Evolutionary conservation across 352 stramenopile genomes (phyloP).

Genomic region (Globisporangium solare): DNA sequence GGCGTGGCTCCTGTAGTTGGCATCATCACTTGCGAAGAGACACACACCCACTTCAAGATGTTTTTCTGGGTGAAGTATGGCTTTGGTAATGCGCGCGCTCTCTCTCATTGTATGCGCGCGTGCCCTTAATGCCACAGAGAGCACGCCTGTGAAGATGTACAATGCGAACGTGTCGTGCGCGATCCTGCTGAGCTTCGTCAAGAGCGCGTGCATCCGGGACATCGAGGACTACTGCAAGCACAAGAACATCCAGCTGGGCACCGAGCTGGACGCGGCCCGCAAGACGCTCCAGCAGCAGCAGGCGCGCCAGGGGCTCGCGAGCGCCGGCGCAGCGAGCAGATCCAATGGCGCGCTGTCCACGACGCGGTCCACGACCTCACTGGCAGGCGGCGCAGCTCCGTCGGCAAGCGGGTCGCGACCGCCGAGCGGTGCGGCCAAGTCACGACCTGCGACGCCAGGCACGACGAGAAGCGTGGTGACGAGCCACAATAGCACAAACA

Average conservation of each 20-base stretch:
- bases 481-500: background rate
- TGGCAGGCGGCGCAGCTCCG: conserved; percentile 1
- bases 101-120: background rate
- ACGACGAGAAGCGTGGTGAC: background rate
- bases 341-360: background rate
- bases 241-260: conserved; percentile 64
- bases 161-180: conserved; percentile 70
- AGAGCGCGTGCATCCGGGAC: conserved; percentile 55
- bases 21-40: background rate
- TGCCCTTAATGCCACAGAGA: conserved; percentile 21
- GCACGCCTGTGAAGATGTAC: conserved; percentile 64
- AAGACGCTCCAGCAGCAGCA: conserved; percentile 18
- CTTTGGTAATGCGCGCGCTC: conserved; percentile 39
- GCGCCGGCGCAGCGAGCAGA: conserved; percentile 7
- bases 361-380: conserved; percentile 12
- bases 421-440: conserved; percentile 9
- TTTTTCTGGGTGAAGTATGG: conserved; percentile 84
- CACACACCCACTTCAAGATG: conserved; percentile 15
- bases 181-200: conserved; percentile 68
- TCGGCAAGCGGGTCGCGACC: conserved; percentile 9
- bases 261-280: conserved; percentile 64
- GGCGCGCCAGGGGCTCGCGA: conserved; percentile 12
- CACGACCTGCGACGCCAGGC: conserved; percentile 14
- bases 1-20: conserved; percentile 6
- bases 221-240: conserved; percentile 76